Evolutionary conservation across 2,329 filamentous ascomycete species (phyloP).

Genomic region (Talaromyces sp.): DNA sequence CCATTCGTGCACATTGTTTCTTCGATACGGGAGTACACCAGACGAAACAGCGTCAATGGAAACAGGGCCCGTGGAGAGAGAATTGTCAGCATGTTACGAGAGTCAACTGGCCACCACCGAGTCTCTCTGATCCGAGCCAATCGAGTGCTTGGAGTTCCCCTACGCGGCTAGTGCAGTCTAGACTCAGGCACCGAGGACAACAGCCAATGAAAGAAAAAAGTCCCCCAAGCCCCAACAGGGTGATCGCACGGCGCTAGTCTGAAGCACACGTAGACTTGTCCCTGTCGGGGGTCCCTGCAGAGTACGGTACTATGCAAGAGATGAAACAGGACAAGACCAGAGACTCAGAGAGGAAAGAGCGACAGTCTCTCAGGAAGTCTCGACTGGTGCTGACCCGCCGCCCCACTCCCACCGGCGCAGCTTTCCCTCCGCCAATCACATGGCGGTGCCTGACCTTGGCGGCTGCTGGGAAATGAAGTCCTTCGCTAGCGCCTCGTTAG

Average conservation of each 20-base stretch:
- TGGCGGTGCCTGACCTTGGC: constrained; percentile 13
- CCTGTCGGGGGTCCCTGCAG: neutral
- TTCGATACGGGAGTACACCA: neutral
- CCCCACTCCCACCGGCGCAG: neutral
- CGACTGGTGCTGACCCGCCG: neutral
- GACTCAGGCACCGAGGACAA: neutral
- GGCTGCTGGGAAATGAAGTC: constrained; percentile 7
- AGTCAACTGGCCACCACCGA: neutral
- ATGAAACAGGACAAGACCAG: neutral
- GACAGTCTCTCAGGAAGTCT: constrained; percentile 6
- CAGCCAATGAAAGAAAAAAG: neutral
- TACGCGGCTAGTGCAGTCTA: neutral
- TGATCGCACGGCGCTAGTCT: neutral
- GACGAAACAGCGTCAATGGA: neutral
- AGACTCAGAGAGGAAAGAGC: neutral
- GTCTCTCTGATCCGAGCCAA: neutral
- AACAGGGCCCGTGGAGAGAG: neutral
- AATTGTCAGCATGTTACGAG: neutral
- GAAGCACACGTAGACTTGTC: neutral
- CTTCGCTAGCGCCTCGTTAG: constrained; percentile 4
- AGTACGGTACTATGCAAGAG: neutral
- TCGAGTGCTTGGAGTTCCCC: neutral
- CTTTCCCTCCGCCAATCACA: constrained; percentile 2
- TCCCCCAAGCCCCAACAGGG: neutral
- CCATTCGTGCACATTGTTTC: neutral